Base-by-base conservation (phyloP, 139 green algal species). In the Deuterostichococcus epilithicus region DNA sequence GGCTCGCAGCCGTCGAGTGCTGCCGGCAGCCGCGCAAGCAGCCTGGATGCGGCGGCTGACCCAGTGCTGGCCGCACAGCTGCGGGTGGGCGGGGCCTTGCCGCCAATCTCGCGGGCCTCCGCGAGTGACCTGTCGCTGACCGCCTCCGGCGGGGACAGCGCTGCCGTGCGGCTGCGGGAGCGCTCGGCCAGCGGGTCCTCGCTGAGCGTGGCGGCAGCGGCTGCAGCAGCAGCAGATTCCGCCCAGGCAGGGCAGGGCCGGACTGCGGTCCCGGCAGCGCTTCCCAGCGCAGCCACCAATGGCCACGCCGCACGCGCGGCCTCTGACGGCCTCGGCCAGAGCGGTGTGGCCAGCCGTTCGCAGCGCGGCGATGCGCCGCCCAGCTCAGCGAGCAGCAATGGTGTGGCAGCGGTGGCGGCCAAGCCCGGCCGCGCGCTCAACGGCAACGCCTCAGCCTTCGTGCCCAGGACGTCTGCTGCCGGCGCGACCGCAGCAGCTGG, bases 381-480 rank as follows among this genome's bases (percentile, higher is more conserved):
- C 52, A 63, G 28, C 18, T 20, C 3, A 3, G 20, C 13, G 3
- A 20, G 52, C 20, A 5, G 10, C 18, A 28, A 13, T 28, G 13
- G 52, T 28, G 26, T 20, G 52, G 3, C 13, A n/a, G 13, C 52
- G 52, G 52, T 20, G 28, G 10, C 52, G 10, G 18, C 3, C 3
- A 3, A 13, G 20, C 5, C 13, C 52, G 28, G 52, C 3, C 52
- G 10, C 3, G 67, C 25, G 5, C 44, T 81, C 2, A 81, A 81
- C 59, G 70, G 77, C 30, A 76, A 81, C 39, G 70, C 77, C 20
- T 66, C 77, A 33, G 70, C 77, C 0, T 76, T 81, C 65, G 52
- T 76, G 36, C 42, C 42, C 42, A 52, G 13, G 42, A 13, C 42
- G 42, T 13, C 13, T 8, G 8, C 42, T 13, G 42, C 8, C 42